A percentile compares a stretch with the other conserved stretches of the same genome.
Evolutionary conservation across 352 stramenopile genomes (phyloP).

Genomic region (Globisporangium echinulatum): DNA sequence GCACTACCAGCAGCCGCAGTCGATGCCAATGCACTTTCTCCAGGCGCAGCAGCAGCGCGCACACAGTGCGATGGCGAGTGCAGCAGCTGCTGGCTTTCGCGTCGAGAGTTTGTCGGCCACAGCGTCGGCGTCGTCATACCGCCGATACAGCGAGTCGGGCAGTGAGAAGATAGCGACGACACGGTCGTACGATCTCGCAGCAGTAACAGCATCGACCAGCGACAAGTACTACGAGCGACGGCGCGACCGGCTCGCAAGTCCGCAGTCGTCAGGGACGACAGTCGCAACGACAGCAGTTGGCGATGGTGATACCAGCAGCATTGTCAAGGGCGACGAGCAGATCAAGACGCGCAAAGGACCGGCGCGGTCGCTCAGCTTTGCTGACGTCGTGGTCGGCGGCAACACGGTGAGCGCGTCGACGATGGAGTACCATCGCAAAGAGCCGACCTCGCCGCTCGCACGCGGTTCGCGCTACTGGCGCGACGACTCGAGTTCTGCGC

Average conservation of each 20-base stretch:
- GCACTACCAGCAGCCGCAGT: slow-evolving; percentile 20
- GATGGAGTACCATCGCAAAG: slow-evolving; percentile 20
- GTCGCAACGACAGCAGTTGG: slow-evolving; percentile 7
- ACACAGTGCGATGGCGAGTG: slow-evolving; percentile 7
- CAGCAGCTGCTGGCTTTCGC: slow-evolving; percentile 1
- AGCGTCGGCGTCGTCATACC: slow-evolving; percentile 30
- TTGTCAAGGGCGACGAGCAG: slow-evolving; percentile 14
- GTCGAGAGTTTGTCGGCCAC: slow-evolving; percentile 6
- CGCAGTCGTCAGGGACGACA: slow-evolving; percentile 27
- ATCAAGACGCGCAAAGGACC: slow-evolving; percentile 47
- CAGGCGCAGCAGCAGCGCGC: slow-evolving; percentile 23
- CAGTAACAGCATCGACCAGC: slow-evolving; percentile 5
- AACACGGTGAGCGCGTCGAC: slow-evolving; percentile 15
- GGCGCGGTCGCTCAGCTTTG: slow-evolving; percentile 79
- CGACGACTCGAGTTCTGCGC: slow-evolving; percentile 28
- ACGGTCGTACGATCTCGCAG: slow-evolving; percentile 34
- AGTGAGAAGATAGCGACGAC: slow-evolving; percentile 50
- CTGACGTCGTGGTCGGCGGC: slow-evolving; percentile 74
- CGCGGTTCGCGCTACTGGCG: slow-evolving; percentile 37
- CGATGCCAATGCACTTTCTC: slow-evolving; percentile 20
- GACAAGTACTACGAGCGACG: slow-evolving; percentile 41
- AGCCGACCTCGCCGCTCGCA: slow-evolving; percentile 36
- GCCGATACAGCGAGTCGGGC: slow-evolving; percentile 64
- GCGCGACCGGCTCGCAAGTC: slow-evolving; percentile 31
- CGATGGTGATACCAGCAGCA: slow-evolving; percentile 5